Base-by-base conservation (phyloP, 495 filamentous ascomycete species). In the Aspergillus kassunensis region DNA sequence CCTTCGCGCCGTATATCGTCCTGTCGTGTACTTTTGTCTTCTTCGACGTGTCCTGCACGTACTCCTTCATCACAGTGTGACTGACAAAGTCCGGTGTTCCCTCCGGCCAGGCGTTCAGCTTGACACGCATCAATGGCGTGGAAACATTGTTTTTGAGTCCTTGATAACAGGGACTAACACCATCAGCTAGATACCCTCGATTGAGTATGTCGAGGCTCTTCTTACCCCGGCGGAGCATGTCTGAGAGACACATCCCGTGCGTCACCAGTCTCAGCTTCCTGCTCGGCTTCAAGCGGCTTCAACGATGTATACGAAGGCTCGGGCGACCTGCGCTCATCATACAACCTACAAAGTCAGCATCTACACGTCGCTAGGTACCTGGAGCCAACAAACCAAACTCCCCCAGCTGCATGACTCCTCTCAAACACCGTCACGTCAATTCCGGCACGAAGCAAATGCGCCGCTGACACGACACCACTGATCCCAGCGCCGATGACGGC, bases 401-500 rank as follows among this genome's bases (percentile, higher is more conserved):
- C 84, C 8, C 86, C 83, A 15, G 79, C 67, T 3, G 66, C 70
- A 39, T 71, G 64, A 23, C 76, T 80, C 30, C 85, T 75, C 55
- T 89, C 85, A 58, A 83, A 87, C 0, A 88, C 77, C 0, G 75
- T 80, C 27, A 87, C 81, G 4, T 80, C 66, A n/a, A 87, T 53
- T 1, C 81, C 82, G 42, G 73, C 71, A 23, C 66, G 73, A 29
- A 80, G 73, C 29, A 89, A 70, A 63, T 88, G 81, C 6, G 75
- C 82, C 15, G 83, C 82, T 10, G 81, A 70, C 3, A 76, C 75
- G 21, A 89, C 77, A 8, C 86, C 85, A 48, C 81, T 86, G 34
- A 88, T 82, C 8, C 86, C 85, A 23, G 84, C 84, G 3, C 86
- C 86, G 49, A 89, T 84, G 13, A 89, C 77, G 10, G 83, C 86